Evolutionary conservation across 805 yeast species (phyloP), one percentile per base, ranked within the genome.

Genomic region (Yarrowia deformans): DNA sequence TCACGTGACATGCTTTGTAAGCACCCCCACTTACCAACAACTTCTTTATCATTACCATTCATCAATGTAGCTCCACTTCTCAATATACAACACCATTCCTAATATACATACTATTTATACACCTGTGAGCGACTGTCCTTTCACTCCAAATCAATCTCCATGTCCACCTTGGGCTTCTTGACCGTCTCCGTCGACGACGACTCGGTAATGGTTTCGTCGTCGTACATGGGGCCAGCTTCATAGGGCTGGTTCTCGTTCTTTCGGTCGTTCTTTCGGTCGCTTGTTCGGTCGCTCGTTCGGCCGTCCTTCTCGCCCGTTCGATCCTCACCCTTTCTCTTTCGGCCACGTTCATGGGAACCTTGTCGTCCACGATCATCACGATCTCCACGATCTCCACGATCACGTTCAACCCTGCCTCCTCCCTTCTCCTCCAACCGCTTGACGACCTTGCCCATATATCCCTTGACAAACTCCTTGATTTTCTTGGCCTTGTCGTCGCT

Each of bases 401-500:
- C 45, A n/a, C n/a, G n/a, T n/a, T n/a, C n/a, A n/a, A n/a, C 34
- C 3, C n/a, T 13, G 13, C 16, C 32, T 2, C 34, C 35, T 18
- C n/a, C 64, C 64, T 45, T 60, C 19, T 60, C 66, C 8, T 60
- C 52, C 50, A 43, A 23, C 14, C 66, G 35, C 16, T 67, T 68
- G 8, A 71, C 45, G 10, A 74, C 72, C 70, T 75, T 75, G 14
- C 68, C 67, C 73, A 75, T 73, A 66, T 75, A 75, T 5, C 70
- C 73, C 56, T 82, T 82, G 14, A 86, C 82, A 75, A 90, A 94
- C 37, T 76, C 82, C 77, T 89, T 89, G 35, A 93, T 82, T 76
- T 93, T 93, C 72, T 84, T 82, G 72, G 85, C 81, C 77, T 91
- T 91, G 29, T 86, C 89, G n/a, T 82, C 82, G 29, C 84, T 85